Evolutionary conservation across 2,329 filamentous ascomycete species (phyloP).

Genomic region (Epichloe typhina): DNA sequence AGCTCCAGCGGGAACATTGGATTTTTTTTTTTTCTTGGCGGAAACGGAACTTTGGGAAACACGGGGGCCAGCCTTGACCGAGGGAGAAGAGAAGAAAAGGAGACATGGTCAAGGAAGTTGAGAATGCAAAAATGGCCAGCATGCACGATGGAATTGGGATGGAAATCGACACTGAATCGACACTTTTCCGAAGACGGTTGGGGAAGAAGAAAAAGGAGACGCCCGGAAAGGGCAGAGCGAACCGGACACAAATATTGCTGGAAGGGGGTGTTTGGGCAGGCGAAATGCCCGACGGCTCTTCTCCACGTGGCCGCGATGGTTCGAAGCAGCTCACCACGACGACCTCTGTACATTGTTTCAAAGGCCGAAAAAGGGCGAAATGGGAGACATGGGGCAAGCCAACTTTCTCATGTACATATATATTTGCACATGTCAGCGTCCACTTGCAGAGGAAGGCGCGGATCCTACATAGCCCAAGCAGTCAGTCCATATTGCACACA

Average conservation of each 20-base stretch:
- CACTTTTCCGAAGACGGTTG: background rate
- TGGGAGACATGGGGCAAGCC: slow-evolving; percentile 1
- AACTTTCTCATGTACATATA: background rate
- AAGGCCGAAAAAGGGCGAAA: background rate
- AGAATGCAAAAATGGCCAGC: slow-evolving; percentile 20
- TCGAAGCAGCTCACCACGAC: slow-evolving; percentile 13
- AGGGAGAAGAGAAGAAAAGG: background rate
- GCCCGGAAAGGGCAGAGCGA: background rate
- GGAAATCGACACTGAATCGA: background rate
- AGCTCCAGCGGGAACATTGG: slow-evolving; percentile 1
- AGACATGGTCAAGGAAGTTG: slow-evolving; percentile 12
- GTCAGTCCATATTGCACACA: background rate
- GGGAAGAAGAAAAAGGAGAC: background rate
- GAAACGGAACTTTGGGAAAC: slow-evolving; percentile 14
- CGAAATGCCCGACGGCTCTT: background rate
- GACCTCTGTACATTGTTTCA: slow-evolving; percentile 19
- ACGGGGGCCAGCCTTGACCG: slow-evolving; percentile 16
- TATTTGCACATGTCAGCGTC: background rate
- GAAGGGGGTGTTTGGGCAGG: background rate
- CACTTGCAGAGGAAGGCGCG: background rate
- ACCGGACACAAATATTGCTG: background rate
- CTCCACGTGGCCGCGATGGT: slow-evolving; percentile 2
- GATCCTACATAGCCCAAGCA: slow-evolving; percentile 1
- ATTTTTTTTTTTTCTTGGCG: slow-evolving; percentile 9
- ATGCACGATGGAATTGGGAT: background rate